Evolutionary conservation across 331 rosid genomes (phyloP).

Genomic region (Saraca asoca): DNA sequence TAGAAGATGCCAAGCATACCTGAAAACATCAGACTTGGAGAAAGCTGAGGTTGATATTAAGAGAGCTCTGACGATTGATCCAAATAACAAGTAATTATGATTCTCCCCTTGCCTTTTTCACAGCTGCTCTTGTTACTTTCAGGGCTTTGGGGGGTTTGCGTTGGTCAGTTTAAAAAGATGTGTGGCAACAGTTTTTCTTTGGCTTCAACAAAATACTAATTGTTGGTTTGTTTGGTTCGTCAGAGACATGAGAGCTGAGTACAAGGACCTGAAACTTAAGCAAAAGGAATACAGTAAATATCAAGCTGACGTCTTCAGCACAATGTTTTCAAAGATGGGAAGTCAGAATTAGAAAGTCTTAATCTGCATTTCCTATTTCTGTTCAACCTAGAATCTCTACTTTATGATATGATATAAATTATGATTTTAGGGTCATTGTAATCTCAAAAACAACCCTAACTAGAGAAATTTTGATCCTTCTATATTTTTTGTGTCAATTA

Average conservation of each 20-base stretch:
- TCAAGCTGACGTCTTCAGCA: constrained; percentile 57
- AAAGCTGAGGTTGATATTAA: constrained; percentile 63
- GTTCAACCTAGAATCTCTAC: not conserved
- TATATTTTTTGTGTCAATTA: no score
- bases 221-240: constrained; percentile 5
- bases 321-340: constrained; percentile 63
- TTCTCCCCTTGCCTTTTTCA: not conserved
- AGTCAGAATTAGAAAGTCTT: constrained; percentile 9
- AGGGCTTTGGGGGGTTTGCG: no score
- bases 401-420: not conserved
- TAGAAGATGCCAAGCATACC: constrained; percentile 66
- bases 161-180: not conserved
- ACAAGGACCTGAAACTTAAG: constrained; percentile 54
- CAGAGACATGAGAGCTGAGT: constrained; percentile 61
- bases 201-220: not conserved
- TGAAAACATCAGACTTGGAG: constrained; percentile 57
- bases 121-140: not conserved
- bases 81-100: constrained; percentile 57
- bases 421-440: no score
- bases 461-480: no score
- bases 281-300: constrained; percentile 54
- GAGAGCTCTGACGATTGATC: constrained; percentile 57
- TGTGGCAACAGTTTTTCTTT: not conserved
- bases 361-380: not conserved
- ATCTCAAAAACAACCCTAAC: not conserved